These are phyloP conservation scores for Petunia axillaris DNA, from an alignment of 257 asterid species.

Conservation along the genomic window DNA sequence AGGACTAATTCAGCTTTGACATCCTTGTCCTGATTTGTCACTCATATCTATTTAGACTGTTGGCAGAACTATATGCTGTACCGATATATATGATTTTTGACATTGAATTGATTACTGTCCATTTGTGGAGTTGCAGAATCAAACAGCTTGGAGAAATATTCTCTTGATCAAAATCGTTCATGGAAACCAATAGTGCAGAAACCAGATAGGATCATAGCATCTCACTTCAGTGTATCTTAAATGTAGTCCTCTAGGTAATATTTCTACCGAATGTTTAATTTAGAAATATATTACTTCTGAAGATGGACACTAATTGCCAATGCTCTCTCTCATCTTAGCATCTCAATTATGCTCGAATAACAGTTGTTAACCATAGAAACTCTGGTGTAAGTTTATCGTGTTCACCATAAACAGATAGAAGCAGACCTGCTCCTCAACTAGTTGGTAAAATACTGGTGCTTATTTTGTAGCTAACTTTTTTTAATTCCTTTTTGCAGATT, in stretches of 20 bases:
- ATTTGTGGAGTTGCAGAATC: background rate
- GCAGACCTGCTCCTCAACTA: conserved; percentile 8
- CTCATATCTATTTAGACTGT: background rate
- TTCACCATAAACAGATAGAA: conserved; percentile 4
- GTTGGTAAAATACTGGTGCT: background rate
- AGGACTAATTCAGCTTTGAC: too few relatives aligned
- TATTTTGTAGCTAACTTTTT: background rate
- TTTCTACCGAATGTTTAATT: background rate
- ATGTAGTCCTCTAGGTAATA: background rate
- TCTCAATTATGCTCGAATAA: background rate
- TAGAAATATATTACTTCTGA: background rate
- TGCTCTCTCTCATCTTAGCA: background rate
- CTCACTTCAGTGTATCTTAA: background rate
- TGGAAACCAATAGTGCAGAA: background rate
- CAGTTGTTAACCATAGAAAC: background rate
- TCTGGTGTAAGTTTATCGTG: background rate
- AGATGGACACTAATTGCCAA: conserved; percentile 1
- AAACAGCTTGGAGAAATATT: conserved; percentile 12
- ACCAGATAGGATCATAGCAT: background rate
- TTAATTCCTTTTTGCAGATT: conserved; percentile 5
- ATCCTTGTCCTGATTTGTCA: too few relatives aligned
- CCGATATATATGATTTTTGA: background rate
- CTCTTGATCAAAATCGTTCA: background rate
- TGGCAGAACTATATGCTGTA: background rate
- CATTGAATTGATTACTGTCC: conserved; percentile 12